These are phyloP conservation scores for Thelonectria olida DNA, from an alignment of 2,329 filamentous ascomycete genomes.

Conservation along the genomic window DNA sequence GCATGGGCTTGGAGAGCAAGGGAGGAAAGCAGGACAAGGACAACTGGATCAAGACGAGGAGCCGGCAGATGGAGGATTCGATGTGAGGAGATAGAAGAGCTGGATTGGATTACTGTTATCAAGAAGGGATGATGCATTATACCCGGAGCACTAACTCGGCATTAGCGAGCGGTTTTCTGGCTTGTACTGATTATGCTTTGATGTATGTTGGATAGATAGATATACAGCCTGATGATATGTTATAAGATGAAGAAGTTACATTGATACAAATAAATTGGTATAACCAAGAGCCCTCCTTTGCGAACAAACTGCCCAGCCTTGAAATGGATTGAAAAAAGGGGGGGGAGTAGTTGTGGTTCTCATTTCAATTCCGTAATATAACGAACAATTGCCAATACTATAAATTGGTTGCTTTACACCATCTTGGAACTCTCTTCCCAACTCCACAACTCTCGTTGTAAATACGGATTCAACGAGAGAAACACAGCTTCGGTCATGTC, in stretches of 20 bases:
- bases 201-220: conserved; percentile 21
- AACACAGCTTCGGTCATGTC: too few relatives aligned
- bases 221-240: not conserved
- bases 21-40: conserved; percentile 74
- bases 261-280: not conserved
- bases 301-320: too few relatives aligned
- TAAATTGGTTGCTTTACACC: too few relatives aligned
- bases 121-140: conserved; percentile 37
- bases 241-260: not conserved
- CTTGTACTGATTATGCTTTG: conserved; percentile 33
- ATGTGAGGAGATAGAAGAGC: conserved; percentile 54
- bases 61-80: conserved; percentile 73
- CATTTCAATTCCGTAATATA: too few relatives aligned
- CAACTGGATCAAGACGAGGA: conserved; percentile 71
- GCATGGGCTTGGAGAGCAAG: conserved; percentile 70
- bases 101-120: not conserved
- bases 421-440: too few relatives aligned
- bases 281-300: too few relatives aligned
- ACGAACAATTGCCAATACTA: too few relatives aligned
- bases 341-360: too few relatives aligned
- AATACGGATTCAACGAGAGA: too few relatives aligned
- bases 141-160: conserved; percentile 40
- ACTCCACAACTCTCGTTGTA: too few relatives aligned
- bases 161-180: conserved; percentile 41
- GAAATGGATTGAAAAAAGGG: too few relatives aligned